Conservation (phyloP, 768 basidiomycete genomes). For the Cystobasidium onofrii region DNA sequence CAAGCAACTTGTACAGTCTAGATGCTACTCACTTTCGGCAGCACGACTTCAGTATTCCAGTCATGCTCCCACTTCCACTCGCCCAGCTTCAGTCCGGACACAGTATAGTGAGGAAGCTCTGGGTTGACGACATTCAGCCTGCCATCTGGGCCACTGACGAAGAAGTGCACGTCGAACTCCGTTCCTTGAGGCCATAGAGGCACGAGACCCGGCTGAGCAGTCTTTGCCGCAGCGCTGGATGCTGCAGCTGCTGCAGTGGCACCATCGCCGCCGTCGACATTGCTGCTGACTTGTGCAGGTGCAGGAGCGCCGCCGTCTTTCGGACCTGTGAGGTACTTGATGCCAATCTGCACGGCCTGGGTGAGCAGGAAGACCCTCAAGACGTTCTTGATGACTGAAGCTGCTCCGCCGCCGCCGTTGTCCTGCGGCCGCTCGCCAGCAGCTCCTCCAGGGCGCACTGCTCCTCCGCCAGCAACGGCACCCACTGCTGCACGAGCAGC, state of each 20-base stretch:
- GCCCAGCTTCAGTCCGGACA: constrained; percentile 52
- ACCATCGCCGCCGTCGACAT: background rate
- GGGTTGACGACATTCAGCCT: constrained; percentile 52
- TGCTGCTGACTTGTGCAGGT: background rate
- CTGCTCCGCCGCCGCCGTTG: constrained; percentile 18
- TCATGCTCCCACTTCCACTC: constrained; percentile 61
- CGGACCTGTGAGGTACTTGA: constrained; percentile 18
- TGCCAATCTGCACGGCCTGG: constrained; percentile 14
- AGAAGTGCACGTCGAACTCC: constrained; percentile 57
- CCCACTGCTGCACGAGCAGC: constrained; percentile 8
- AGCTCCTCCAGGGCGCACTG: constrained; percentile 1
- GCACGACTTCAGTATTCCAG: constrained; percentile 55
- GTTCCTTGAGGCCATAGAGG: constrained; percentile 60
- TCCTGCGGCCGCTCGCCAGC: background rate
- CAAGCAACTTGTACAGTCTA: background rate
- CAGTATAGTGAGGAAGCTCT: constrained; percentile 69
- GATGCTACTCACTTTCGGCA: constrained; percentile 55
- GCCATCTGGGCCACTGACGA: constrained; percentile 50
- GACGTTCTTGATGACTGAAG: constrained; percentile 12
- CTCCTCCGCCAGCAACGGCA: background rate
- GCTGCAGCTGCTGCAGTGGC: background rate
- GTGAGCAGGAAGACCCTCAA: constrained; percentile 21
- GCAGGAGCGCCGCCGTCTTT: constrained; percentile 1
- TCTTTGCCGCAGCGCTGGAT: background rate
- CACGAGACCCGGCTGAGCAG: constrained; percentile 60